Base-by-base conservation (phyloP, 2,329 filamentous ascomycete species). In the Penicillium palitans region DNA sequence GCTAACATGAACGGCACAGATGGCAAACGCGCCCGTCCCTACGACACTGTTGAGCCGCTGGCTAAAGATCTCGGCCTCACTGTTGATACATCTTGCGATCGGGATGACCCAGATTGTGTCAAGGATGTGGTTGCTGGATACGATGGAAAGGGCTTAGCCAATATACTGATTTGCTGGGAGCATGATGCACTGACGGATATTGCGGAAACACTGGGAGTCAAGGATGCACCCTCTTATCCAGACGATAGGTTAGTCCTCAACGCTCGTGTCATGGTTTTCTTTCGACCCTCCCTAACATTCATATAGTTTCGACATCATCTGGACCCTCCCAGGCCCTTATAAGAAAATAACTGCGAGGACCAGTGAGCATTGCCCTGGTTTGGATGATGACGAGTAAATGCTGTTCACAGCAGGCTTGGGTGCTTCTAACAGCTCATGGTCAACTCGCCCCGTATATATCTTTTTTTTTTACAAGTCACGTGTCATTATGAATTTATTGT, bases 141-240 rank as follows among this genome's bases (percentile, higher is more conserved):
- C 59, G 56, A 66, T 0, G 81, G 82, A 0, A 57, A 68, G 0
- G 83, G 83, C 17, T 10, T 27, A 8, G 24, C 15, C 2, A 87
- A 87, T 62, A 82, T 88, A 47, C 70, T 88, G 45, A 82, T 87
- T 58, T 86, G 84, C 74, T 87, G 84, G 84, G 81, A 87, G 65
- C 85, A 87, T 67, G 74, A 79, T 52, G 73, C 74, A 19, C 69
- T 87, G 48, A 79, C 76, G 35, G 76, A 83, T 60, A 82, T 87
- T 63, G 80, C 78, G 2, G 64, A 81, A 61, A 72, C 74, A 17
- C 68, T 88, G 19, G 85, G 85, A 0, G 81, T 79, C 54, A 67
- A 78, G 8, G 65, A 82, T 63, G 78, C 80, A 0, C 79, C 80
- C 1, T 67, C 71, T 6, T 87, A 87, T 66, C 82, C 82, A 0